These are phyloP conservation scores for Simplicillium aogashimaense DNA, from an alignment of 2,329 filamentous ascomycete species.

Conservation along the genomic window DNA sequence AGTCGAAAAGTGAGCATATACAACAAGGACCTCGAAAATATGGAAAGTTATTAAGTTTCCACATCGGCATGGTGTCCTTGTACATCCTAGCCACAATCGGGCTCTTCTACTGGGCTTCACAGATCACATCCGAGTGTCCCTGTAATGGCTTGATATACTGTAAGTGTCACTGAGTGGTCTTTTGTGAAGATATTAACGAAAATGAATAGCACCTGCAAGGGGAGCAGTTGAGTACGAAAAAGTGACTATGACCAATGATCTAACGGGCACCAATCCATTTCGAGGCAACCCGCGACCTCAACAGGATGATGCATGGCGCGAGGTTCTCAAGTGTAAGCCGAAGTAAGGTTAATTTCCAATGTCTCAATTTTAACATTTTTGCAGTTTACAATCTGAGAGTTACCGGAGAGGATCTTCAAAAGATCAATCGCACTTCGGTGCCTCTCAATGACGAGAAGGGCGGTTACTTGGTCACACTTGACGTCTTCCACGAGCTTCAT, in stretches of 20 bases:
- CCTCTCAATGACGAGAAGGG: conserved; percentile 6
- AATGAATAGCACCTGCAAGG: conserved; percentile 2
- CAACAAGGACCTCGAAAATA: no score
- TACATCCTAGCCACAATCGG: neutral
- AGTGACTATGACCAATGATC: conserved; percentile 1
- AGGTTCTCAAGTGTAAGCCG: conserved; percentile 1
- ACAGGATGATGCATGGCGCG: conserved; percentile 4
- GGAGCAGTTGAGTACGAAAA: conserved; percentile 3
- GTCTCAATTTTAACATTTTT: neutral
- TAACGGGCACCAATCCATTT: neutral
- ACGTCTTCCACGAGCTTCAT: conserved; percentile 8
- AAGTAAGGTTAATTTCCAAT: neutral
- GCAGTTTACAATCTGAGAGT: conserved; percentile 5
- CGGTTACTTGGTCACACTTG: conserved; percentile 7
- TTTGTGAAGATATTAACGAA: neutral
- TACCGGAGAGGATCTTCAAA: conserved; percentile 4
- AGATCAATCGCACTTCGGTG: conserved; percentile 3
- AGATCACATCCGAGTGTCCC: neutral
- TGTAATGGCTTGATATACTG: conserved; percentile 4
- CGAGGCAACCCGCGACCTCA: conserved; percentile 3
- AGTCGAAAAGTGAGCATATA: no score
- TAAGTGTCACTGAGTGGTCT: neutral
- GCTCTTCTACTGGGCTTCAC: conserved; percentile 1
- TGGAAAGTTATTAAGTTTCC: neutral
- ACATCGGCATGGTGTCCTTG: neutral